Evolutionary conservation across 768 basidiomycete genomes (phyloP), one percentile per base, ranked within the genome.

Genomic region (Leucosporidium yakuticum): DNA sequence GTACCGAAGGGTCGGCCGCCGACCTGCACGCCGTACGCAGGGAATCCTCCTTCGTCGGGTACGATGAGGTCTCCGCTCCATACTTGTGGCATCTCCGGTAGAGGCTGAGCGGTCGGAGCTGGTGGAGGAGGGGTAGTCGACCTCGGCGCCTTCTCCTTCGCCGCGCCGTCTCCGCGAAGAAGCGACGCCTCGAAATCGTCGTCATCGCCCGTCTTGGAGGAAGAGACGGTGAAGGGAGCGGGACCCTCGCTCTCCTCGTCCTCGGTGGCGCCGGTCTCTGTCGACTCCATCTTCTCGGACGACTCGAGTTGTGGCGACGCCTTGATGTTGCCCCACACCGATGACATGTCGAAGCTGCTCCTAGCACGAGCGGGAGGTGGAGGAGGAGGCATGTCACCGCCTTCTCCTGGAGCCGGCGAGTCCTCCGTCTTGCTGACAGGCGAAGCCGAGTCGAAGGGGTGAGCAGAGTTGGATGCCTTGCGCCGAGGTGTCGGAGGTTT

Each of bases 111-210:
- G n/a, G 60, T 25, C n/a, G 47, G n/a, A 8, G 69, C 57, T 21
- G 48, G 2, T 4, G 50, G 25, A 19, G 62, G 49, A 47, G 48
- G 53, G 39, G 39, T 47, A 5, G 59, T 29, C 27, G 44, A 34
- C 47, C 15, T 48, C 27, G 44, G 25, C 21, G 47, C 11, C 58
- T 44, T 44, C 39, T 32, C 32, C 25, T 67, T 64, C 15, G 64
- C 63, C 0, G 57, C 59, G 19, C 20, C 36, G 4, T 66, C 54
- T 14, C 63, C 72, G 25, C 63, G 85, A 65, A 85, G 84, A 49
- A 93, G 79, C 75, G 91, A 87, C 86, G 91, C 88, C 73, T 91
- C 90, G 74, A 93, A 91, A 77, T 91, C 90, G 69, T 86, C 84
- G 78, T 91, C 90, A 62, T 86, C 83, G 68, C 82, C 84, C 60